Conservation (phyloP, 306 rosid genomes). For the Hylodesmum podocarpum region DNA sequence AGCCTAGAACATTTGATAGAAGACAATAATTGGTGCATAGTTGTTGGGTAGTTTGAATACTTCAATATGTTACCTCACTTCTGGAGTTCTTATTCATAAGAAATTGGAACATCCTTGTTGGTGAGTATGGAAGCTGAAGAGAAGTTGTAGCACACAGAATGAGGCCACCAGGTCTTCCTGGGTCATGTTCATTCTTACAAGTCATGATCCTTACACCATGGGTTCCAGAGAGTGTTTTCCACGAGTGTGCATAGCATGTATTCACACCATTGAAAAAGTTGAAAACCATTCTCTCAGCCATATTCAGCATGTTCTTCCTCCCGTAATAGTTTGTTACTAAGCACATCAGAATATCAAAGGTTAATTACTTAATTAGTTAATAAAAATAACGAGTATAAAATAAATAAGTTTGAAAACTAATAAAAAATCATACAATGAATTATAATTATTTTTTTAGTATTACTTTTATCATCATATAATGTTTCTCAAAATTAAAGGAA, state of each 20-base stretch:
- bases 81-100: conserved; percentile 93
- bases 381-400: no score
- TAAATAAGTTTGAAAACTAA: no score
- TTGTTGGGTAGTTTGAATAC: background rate
- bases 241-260: conserved; percentile 91
- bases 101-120: conserved; percentile 83
- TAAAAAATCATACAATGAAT: no score
- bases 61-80: conserved; percentile 57
- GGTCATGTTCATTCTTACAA: conserved; percentile 92
- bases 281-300: conserved; percentile 98
- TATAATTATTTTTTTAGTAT: no score
- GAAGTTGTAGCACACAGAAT: conserved; percentile 98
- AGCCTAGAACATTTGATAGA: conserved; percentile 8
- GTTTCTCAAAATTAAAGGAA: no score
- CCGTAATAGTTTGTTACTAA: conserved; percentile 94
- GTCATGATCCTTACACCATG: conserved; percentile 98
- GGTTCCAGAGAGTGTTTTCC: conserved; percentile 96
- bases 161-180: conserved; percentile 94
- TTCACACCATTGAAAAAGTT: conserved; percentile 98
- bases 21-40: conserved; percentile 30
- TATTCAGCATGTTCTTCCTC: conserved; percentile 91
- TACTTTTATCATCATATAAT: no score
- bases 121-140: conserved; percentile 95
- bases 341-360: background rate
- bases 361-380: background rate